These are phyloP conservation scores for Helotiales sp. DNA, from an alignment of 2,329 filamentous ascomycete species.

Conservation along the genomic window DNA sequence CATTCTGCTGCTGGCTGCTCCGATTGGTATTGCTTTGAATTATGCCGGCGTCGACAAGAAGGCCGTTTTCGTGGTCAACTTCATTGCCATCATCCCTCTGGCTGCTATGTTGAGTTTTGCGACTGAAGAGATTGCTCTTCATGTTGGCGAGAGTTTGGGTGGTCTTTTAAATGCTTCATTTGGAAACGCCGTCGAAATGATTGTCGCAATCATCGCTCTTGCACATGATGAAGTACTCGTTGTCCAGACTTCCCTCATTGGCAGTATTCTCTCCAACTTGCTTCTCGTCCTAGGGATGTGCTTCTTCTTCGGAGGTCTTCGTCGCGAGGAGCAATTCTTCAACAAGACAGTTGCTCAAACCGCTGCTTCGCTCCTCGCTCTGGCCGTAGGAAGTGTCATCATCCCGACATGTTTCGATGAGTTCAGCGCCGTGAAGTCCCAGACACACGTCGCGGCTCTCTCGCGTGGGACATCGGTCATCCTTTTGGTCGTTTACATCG, in stretches of 20 bases:
- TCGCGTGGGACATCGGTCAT: conserved; percentile 80
- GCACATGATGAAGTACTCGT: conserved; percentile 71
- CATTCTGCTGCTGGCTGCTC: conserved; percentile 76
- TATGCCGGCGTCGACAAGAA: conserved; percentile 64
- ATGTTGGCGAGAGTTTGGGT: conserved; percentile 83
- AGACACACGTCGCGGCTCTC: conserved; percentile 59
- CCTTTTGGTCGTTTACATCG: conserved; percentile 80
- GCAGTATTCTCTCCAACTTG: conserved; percentile 89
- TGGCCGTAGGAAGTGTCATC: conserved; percentile 79
- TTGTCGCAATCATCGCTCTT: conserved; percentile 85
- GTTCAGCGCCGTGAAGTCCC: conserved; percentile 47
- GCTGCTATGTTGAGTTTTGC: conserved; percentile 86
- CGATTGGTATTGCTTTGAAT: conserved; percentile 77
- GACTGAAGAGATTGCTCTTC: conserved; percentile 86
- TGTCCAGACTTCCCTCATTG: conserved; percentile 90
- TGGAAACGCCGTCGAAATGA: conserved; percentile 87
- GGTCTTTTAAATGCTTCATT: conserved; percentile 91
- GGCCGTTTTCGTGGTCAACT: conserved; percentile 85
- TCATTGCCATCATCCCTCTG: conserved; percentile 88
- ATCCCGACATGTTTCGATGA: conserved; percentile 86
- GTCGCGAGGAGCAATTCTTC: conserved; percentile 83
- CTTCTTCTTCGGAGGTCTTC: conserved; percentile 78
- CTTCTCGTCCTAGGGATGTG: conserved; percentile 89
- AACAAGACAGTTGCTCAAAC: conserved; percentile 93
- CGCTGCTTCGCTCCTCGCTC: conserved; percentile 70